These are phyloP conservation scores for Scenedesmus sp. DNA, from an alignment of 163 green algal species.

Conservation along the genomic window DNA sequence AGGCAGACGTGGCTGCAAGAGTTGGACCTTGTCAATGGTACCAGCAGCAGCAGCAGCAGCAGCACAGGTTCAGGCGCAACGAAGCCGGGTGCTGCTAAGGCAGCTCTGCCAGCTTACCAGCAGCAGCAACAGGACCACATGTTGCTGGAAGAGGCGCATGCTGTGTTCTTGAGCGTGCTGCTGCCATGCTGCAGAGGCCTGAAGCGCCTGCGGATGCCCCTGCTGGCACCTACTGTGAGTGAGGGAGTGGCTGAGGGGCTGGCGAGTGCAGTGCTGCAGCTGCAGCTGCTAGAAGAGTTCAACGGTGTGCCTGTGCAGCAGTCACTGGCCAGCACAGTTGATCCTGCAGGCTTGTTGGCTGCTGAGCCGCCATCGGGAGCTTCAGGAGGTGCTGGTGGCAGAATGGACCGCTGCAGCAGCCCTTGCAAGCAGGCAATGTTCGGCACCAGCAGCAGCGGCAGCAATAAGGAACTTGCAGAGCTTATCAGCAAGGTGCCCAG, in stretches of 20 bases:
- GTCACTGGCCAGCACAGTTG: not conserved
- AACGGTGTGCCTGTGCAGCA: slow-evolving; percentile 13
- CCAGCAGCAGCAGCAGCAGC: not conserved
- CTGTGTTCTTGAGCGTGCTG: slow-evolving; percentile 3
- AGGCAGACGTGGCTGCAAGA: not conserved
- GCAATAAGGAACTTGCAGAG: not conserved
- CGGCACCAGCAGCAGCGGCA: not conserved
- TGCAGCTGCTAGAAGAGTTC: slow-evolving; percentile 2
- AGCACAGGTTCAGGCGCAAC: not conserved
- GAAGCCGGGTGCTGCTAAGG: not conserved
- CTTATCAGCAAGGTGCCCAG: not conserved
- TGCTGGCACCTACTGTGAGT: slow-evolving; percentile 15
- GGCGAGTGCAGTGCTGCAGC: slow-evolving; percentile 13
- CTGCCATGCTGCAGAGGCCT: slow-evolving; percentile 16
- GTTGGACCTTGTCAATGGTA: not conserved
- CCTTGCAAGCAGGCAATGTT: not conserved
- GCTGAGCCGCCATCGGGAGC: not conserved
- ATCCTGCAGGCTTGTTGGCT: not conserved
- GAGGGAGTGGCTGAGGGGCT: not conserved
- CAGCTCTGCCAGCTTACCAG: not conserved
- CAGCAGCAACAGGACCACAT: not conserved
- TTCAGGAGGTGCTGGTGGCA: not conserved
- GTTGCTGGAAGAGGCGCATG: not conserved
- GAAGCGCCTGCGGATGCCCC: not conserved
- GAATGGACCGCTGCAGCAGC: not conserved